These are phyloP conservation scores for Candida schatavii DNA, from an alignment of 805 yeast species.

Conservation along the genomic window DNA sequence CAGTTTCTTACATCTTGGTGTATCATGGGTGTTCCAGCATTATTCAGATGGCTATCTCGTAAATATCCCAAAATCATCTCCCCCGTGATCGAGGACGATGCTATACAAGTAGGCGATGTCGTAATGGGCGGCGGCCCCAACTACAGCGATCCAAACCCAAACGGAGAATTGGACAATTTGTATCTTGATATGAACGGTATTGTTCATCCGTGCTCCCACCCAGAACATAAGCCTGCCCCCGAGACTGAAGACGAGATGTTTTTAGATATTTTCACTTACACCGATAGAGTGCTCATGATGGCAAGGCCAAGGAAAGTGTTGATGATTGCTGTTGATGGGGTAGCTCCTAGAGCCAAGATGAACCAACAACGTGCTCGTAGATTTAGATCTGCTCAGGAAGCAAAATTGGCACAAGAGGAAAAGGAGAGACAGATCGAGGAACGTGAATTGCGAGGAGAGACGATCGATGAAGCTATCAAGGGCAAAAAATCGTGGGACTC, in stretches of 20 bases:
- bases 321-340: constrained; percentile 97
- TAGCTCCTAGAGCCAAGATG: constrained; percentile 98
- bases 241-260: constrained; percentile 97
- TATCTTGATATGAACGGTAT: constrained; percentile 98
- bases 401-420: constrained; percentile 72
- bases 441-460: constrained; percentile 63
- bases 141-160: constrained; percentile 79
- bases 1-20: too few relatives aligned
- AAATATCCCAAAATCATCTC: constrained; percentile 93
- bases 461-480: constrained; percentile 72
- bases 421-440: constrained; percentile 58
- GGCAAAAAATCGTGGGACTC: constrained; percentile 87
- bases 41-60: constrained; percentile 91
- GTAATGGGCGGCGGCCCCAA: constrained; percentile 57
- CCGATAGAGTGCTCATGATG: constrained; percentile 87
- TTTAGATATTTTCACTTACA: constrained; percentile 86
- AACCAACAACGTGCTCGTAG: constrained; percentile 95
- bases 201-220: constrained; percentile 98
- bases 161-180: constrained; percentile 92
- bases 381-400: constrained; percentile 89
- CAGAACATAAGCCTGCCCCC: constrained; percentile 94
- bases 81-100: constrained; percentile 77
- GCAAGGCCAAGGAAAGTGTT: constrained; percentile 92
- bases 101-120: constrained; percentile 37
- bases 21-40: constrained; percentile 95